phyloP scores from a whole-genome alignment of 257 asterid species.

The Solanum acaule region DNA sequence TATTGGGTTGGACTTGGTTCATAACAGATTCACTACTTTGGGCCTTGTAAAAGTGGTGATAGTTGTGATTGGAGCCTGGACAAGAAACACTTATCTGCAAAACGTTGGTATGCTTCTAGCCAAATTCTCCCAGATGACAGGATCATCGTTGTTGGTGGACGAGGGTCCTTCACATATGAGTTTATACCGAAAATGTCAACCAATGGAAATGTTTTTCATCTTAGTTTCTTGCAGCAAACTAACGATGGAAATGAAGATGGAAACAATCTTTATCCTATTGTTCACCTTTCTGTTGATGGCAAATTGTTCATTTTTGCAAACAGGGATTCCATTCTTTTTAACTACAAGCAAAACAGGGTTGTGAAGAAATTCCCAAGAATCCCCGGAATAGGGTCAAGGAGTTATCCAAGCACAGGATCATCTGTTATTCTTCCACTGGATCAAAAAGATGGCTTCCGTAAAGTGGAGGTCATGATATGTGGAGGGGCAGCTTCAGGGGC shows the following conservation, averaged over 20 bases:
- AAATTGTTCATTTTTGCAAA: conserved; percentile 51
- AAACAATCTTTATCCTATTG: conserved; percentile 50
- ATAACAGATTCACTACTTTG: conserved; percentile 23
- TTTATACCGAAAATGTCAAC: conserved; percentile 34
- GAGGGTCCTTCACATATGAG: conserved; percentile 29
- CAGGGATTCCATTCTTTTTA: conserved; percentile 50
- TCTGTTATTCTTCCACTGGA: conserved; percentile 53
- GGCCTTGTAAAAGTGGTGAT: conserved; percentile 22
- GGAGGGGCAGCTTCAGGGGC: conserved; percentile 52
- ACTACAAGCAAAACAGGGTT: conserved; percentile 29
- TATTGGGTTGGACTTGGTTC: too few species aligned
- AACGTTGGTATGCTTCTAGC: conserved; percentile 47
- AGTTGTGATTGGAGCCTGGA: conserved; percentile 44
- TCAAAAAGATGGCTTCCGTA: conserved; percentile 19
- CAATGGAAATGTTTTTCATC: conserved; percentile 10
- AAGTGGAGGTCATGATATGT: conserved; percentile 58
- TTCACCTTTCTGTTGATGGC: conserved; percentile 64
- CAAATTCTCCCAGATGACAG: conserved; percentile 29
- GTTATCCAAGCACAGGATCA: conserved; percentile 56
- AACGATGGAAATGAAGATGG: conserved; percentile 14
- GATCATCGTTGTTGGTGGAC: conserved; percentile 47
- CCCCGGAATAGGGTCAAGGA: conserved; percentile 48
- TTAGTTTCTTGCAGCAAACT: conserved; percentile 38
- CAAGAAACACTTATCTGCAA: conserved; percentile 9
- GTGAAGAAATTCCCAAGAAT: conserved; percentile 39